phyloP scores from a whole-genome alignment of 306 rosid genomes.

The Castanospermum australe region DNA sequence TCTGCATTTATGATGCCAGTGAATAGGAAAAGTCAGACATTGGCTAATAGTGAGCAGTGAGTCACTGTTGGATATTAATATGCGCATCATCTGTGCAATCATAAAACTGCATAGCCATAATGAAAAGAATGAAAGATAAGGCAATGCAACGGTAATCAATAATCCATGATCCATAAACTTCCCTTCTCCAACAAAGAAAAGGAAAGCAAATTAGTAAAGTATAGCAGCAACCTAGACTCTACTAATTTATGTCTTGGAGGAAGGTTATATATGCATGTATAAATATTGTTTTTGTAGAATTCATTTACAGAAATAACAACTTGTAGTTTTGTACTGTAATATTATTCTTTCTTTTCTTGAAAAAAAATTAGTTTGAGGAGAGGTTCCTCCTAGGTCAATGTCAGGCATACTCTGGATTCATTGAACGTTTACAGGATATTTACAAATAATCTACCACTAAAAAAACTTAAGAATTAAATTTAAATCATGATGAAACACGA shows the following conservation, averaged over 20 bases:
- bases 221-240: not conserved
- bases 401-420: no score
- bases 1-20: not conserved
- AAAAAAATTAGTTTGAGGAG: no score
- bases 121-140: no score
- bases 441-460: no score
- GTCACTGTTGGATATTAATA: not conserved
- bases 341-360: no score
- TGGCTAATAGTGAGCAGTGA: not conserved
- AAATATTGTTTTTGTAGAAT: not conserved
- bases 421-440: no score
- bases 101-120: not conserved
- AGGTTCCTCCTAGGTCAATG: no score
- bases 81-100: not conserved
- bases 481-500: no score
- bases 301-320: not conserved
- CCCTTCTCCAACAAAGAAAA: not conserved
- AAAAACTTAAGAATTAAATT: no score
- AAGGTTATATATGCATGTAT: slow-evolving; percentile 26
- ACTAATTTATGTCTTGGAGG: not conserved
- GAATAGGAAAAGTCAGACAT: slow-evolving; percentile 9
- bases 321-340: not conserved
- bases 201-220: no score
- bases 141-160: not conserved
- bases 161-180: not conserved